Evolutionary conservation across 2,329 filamentous ascomycete genomes (phyloP), one percentile per base, ranked within the genome.

Genomic region (Paramyrothecium sp.): DNA sequence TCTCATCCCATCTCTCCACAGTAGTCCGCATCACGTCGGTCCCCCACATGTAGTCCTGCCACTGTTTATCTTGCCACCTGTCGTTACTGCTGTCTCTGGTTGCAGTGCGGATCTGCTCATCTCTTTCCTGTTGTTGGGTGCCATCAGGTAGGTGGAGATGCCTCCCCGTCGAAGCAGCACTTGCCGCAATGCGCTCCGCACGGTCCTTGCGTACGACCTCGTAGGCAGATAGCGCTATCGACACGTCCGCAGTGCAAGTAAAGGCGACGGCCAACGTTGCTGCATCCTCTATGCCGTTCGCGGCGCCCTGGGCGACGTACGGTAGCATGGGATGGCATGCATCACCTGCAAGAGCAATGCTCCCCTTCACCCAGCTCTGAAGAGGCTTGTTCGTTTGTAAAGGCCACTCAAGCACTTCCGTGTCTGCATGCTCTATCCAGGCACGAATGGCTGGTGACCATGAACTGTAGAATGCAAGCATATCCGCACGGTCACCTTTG

Each of bases 311-410:
- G 49, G 82, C 85, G 7, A 89, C 77, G 65, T 89, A 86, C 1
- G 87, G 87, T 51, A 89, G 80, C 19, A 86, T 89, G 2, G 86
- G 85, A 65, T 90, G 87, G 68, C 85, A 88, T 3, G 86, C 81
- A 65, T 90, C 87, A 49, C 87, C 87, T 11, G 88, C 69, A 16
- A 89, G 76, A 3, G 79, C 81, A 2, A 83, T 81, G 49, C 73
- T 75, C 12, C 78, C 78, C 41, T 82, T 72, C 0, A 84, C 75
- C 87, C 87, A 90, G 4, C 82, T 86, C 0, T 81, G 80, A 4
- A 90, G 70, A 0, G 85, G 85, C 44, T 83, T 79, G 65, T 89
- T 85, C 5, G 85, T 81, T 22, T 84, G 75, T 49, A 90, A 72
- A 61, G 85, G 86, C 84, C 87, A 90, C 68, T 89, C 86, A 61